Conservation (phyloP, 495 filamentous ascomycete genomes). For the Xylaria acuta region DNA sequence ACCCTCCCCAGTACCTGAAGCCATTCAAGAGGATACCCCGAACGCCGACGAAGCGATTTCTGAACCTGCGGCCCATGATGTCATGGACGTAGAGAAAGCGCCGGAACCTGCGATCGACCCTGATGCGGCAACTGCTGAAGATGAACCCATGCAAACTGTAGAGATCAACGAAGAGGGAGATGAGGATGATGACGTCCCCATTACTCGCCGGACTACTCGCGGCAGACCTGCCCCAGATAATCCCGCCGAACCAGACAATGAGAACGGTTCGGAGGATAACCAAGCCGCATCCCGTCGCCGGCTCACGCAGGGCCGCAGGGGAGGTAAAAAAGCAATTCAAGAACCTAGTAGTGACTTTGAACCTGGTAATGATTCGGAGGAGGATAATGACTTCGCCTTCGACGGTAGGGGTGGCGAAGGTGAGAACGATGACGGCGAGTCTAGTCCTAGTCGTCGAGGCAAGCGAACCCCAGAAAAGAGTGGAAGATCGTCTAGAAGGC, state of each 20-base stretch:
- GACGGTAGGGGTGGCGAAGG: conserved; percentile 42
- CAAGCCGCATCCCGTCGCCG: conserved; percentile 47
- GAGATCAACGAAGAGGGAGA: conserved; percentile 59
- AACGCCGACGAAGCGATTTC: conserved; percentile 28
- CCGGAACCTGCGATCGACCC: conserved; percentile 42
- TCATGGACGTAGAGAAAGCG: conserved; percentile 23
- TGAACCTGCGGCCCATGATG: conserved; percentile 30
- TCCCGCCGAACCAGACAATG: conserved; percentile 46
- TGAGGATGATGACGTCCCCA: conserved; percentile 72
- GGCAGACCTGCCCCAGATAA: conserved; percentile 35
- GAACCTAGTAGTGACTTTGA: conserved; percentile 91
- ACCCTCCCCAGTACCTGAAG: conserved; percentile 65
- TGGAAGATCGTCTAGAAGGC: conserved; percentile 43
- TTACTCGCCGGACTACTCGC: conserved; percentile 61
- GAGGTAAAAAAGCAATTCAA: conserved; percentile 59
- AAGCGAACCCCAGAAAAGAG: conserved; percentile 47
- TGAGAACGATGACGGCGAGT: conserved; percentile 49
- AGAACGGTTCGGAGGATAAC: conserved; percentile 41
- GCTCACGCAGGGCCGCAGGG: conserved; percentile 53
- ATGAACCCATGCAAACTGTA: conserved; percentile 47
- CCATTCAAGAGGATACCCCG: conserved; percentile 55
- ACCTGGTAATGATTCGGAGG: conserved; percentile 68
- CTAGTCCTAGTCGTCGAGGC: conserved; percentile 48
- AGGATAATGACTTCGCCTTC: conserved; percentile 54
- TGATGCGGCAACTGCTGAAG: conserved; percentile 44